These are phyloP conservation scores for Linderniella brevidens DNA, from an alignment of 257 asterid species.

Conservation along the genomic window DNA sequence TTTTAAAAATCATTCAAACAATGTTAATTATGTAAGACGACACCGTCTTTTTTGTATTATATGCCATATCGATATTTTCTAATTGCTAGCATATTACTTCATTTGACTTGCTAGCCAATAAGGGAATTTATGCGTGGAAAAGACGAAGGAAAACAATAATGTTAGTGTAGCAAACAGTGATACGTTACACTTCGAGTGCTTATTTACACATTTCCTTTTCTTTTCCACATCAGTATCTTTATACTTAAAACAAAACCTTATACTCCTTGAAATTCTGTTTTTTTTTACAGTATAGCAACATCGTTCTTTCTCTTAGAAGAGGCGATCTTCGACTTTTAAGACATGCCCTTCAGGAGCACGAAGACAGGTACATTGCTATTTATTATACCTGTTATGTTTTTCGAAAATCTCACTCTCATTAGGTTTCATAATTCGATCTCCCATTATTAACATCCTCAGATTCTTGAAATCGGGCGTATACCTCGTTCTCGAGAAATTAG, in stretches of 20 bases:
- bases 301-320: conserved; percentile 73
- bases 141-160: too few species aligned
- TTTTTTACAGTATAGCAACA: conserved; percentile 50
- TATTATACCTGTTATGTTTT: conserved; percentile 6
- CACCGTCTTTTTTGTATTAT: too few species aligned
- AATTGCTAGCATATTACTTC: too few species aligned
- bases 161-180: too few species aligned
- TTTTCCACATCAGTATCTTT: too few species aligned
- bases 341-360: conserved; percentile 72
- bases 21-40: too few species aligned
- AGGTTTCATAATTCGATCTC: not conserved
- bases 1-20: too few species aligned
- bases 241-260: not conserved
- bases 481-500: conserved; percentile 88
- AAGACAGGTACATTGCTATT: conserved; percentile 46
- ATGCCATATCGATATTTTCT: too few species aligned
- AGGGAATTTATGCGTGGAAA: too few species aligned
- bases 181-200: too few species aligned
- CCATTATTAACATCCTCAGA: conserved; percentile 21
- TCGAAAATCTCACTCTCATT: conserved; percentile 2
- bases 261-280: conserved; percentile 1
- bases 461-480: conserved; percentile 90
- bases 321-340: conserved; percentile 93
- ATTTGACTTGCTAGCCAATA: too few species aligned
- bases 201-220: too few species aligned